Evolutionary conservation across 2,329 filamentous ascomycete genomes (phyloP), one percentile per base, ranked within the genome.

Genomic region (Aureobasidium namibiae): DNA sequence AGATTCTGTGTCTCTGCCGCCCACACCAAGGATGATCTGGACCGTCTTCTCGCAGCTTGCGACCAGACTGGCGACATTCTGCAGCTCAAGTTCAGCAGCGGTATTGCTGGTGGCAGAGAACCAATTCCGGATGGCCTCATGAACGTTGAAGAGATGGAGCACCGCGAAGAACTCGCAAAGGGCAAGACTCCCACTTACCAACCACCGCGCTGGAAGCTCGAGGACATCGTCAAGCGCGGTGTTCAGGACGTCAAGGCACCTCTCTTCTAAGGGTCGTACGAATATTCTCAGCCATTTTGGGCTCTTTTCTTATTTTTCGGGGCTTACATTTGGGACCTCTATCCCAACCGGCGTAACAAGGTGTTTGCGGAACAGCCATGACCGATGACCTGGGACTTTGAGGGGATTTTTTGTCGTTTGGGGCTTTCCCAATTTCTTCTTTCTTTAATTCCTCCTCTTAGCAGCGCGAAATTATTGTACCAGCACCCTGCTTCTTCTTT

Each of bases 11-110:
- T 99, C 56, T 96, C 91, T 3, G 86, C 94, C 2, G 90, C 94
- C 1, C 94, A 99, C 78, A 99, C 95, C 75, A 99, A 99, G 79
- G 94, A 99, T 53, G 94, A 99, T 72, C 82, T 99, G 67, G 94
- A 99, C 73, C 86, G 92, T 50, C 78, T 99, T 61, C 78, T 99
- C 53, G 81, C 84, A 4, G 94, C 94, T 16, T 97, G 92, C 68
- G 90, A 97, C 69, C 89, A 97, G 73, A 85, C 96, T 60, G 92
- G 92, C 60, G 90, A 96, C 65, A 82, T 95, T 23, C 78, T 99
- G 59, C 92, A 97, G 74, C 81, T 99, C 70, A 97, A 96, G 77
- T 96, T 95, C 76, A 95, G 91, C n/a, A 95, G 89, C 14, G 94
- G 94, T 65, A 84, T 96, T 67, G 92, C 94, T 13, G 94, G 94